phyloP scores from a whole-genome alignment of 2,329 filamentous ascomycete genomes.

The Beauveria caledonica region DNA sequence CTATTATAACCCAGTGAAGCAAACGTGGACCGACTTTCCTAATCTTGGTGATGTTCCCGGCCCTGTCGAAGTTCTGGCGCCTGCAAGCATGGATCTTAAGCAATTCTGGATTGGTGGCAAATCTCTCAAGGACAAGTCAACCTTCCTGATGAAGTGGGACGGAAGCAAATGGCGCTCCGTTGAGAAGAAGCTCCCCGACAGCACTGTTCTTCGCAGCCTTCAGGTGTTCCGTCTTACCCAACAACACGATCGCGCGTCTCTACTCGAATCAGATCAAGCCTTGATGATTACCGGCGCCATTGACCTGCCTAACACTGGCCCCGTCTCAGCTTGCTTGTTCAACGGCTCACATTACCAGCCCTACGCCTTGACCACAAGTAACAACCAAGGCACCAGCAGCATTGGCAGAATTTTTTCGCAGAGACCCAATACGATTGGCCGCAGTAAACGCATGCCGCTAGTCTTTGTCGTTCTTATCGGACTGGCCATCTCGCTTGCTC shows the following conservation, averaged over 20 bases:
- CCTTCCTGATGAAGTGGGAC: slow-evolving; percentile 78
- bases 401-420: slow-evolving; percentile 79
- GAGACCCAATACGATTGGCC: slow-evolving; percentile 62
- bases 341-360: slow-evolving; percentile 73
- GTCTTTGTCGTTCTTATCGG: slow-evolving; percentile 76
- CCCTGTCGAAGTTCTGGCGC: slow-evolving; percentile 65
- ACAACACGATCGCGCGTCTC: slow-evolving; percentile 54
- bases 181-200: slow-evolving; percentile 51
- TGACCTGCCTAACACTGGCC: slow-evolving; percentile 65
- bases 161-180: slow-evolving; percentile 61
- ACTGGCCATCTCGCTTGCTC: slow-evolving; percentile 66
- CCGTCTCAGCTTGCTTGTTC: slow-evolving; percentile 78
- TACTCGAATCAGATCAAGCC: slow-evolving; percentile 59
- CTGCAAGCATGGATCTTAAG: slow-evolving; percentile 62
- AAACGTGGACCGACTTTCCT: slow-evolving; percentile 58
- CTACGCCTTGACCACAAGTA: slow-evolving; percentile 68
- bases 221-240: slow-evolving; percentile 70
- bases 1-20: slow-evolving; percentile 60
- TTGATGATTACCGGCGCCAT: slow-evolving; percentile 83
- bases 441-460: slow-evolving; percentile 52
- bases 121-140: slow-evolving; percentile 50
- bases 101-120: slow-evolving; percentile 79
- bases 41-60: slow-evolving; percentile 64
- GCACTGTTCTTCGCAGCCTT: slow-evolving; percentile 66
- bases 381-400: slow-evolving; percentile 58